These are phyloP conservation scores for Linnemannia hyalina DNA, from an alignment of 192 early-diverging fungal species.

Conservation along the genomic window DNA sequence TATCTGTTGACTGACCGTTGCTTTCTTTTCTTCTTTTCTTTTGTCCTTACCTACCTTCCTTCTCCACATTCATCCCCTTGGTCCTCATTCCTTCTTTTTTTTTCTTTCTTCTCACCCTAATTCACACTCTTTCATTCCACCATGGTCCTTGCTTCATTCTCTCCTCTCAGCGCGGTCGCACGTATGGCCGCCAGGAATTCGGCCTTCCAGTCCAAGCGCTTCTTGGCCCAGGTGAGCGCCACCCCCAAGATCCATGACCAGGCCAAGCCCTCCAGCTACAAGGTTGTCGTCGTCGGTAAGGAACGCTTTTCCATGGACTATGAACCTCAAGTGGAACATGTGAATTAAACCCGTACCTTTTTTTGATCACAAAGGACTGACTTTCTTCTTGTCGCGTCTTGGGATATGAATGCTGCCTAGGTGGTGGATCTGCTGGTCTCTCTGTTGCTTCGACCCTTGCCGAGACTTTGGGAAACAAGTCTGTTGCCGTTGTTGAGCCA, in stretches of 20 bases:
- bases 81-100: neutral
- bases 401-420: conserved; percentile 20
- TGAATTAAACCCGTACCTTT: neutral
- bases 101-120: neutral
- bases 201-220: conserved; percentile 46
- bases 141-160: conserved; percentile 26
- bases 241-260: conserved; percentile 24
- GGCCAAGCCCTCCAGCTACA: conserved; percentile 55
- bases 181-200: conserved; percentile 17
- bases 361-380: neutral
- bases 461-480: conserved; percentile 69
- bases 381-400: neutral
- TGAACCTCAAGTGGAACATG: neutral
- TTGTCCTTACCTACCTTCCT: neutral
- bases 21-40: neutral
- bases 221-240: conserved; percentile 45
- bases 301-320: neutral
- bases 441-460: conserved; percentile 79
- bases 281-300: conserved; percentile 66
- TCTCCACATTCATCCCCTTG: neutral
- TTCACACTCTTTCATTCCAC: neutral
- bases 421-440: conserved; percentile 70
- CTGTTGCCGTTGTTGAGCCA: conserved; percentile 84
- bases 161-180: conserved; percentile 38
- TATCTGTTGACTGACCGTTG: neutral